phyloP scores from a whole-genome alignment of 2,329 filamentous ascomycete genomes.

The Alternaria brassicae region DNA sequence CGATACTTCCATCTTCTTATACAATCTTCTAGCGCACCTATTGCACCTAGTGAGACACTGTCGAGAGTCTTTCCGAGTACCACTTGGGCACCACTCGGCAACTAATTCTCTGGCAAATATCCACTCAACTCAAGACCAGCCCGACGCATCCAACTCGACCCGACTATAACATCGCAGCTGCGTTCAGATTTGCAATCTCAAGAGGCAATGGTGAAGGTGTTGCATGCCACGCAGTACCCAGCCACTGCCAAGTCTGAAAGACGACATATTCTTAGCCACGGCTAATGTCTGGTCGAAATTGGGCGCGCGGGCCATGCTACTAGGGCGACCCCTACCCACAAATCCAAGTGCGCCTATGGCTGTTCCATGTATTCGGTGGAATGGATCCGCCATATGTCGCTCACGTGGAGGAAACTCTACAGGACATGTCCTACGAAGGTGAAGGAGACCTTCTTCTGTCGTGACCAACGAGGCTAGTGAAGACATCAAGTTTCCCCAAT shows the following conservation, averaged over 20 bases:
- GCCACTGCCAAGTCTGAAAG: background rate
- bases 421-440: conserved; percentile 15
- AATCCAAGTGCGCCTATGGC: conserved; percentile 35
- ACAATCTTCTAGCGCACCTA: background rate
- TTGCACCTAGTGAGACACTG: conserved; percentile 1
- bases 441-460: conserved; percentile 11
- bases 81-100: background rate
- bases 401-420: conserved; percentile 43
- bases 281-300: conserved; percentile 27
- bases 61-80: background rate
- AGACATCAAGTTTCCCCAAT: conserved; percentile 16
- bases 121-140: background rate
- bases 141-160: background rate
- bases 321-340: conserved; percentile 37
- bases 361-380: conserved; percentile 33
- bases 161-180: background rate
- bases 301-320: conserved; percentile 37
- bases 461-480: conserved; percentile 28
- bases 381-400: conserved; percentile 30
- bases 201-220: background rate
- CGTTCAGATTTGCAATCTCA: background rate
- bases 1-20: background rate
- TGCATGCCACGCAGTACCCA: background rate
- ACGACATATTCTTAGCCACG: conserved; percentile 20
- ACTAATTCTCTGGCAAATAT: background rate